These are phyloP conservation scores for Euphorbia peplus DNA, from an alignment of 345 rosid genomes.

Conservation along the genomic window DNA sequence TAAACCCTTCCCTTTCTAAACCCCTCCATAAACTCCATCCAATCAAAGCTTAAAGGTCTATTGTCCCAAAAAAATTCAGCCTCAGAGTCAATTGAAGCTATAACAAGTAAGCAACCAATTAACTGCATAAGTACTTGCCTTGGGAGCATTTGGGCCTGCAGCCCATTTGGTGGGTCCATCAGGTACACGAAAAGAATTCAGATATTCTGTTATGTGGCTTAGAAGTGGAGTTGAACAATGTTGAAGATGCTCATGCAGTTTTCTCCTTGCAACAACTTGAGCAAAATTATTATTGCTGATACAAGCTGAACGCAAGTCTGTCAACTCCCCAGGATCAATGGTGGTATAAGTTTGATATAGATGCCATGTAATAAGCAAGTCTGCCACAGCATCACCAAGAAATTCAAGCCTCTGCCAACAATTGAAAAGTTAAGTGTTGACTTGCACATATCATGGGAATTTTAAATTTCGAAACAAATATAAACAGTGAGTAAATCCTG, in stretches of 20 bases:
- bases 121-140: constrained; percentile 38
- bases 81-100: background rate
- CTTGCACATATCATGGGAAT: background rate
- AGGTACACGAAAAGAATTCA: constrained; percentile 38
- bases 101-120: background rate
- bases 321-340: constrained; percentile 84
- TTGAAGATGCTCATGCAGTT: constrained; percentile 61
- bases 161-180: constrained; percentile 34
- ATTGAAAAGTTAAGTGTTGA: constrained; percentile 7
- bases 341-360: constrained; percentile 59
- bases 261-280: constrained; percentile 56
- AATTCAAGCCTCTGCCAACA: constrained; percentile 82
- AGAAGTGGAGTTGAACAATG: constrained; percentile 43
- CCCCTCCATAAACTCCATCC: too few species aligned
- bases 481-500: background rate
- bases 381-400: constrained; percentile 86
- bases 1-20: too few species aligned
- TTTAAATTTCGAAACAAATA: background rate
- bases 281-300: constrained; percentile 85
- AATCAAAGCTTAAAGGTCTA: too few species aligned
- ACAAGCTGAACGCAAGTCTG: constrained; percentile 82
- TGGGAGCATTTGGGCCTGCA: constrained; percentile 61
- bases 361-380: constrained; percentile 74
- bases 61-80: too few species aligned
- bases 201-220: constrained; percentile 56